Percentiles rank a stretch among this genome's conserved stretches.
Evolutionary conservation across 2,329 filamentous ascomycete genomes (phyloP).

Genomic region (Aspergillus vadensis): DNA sequence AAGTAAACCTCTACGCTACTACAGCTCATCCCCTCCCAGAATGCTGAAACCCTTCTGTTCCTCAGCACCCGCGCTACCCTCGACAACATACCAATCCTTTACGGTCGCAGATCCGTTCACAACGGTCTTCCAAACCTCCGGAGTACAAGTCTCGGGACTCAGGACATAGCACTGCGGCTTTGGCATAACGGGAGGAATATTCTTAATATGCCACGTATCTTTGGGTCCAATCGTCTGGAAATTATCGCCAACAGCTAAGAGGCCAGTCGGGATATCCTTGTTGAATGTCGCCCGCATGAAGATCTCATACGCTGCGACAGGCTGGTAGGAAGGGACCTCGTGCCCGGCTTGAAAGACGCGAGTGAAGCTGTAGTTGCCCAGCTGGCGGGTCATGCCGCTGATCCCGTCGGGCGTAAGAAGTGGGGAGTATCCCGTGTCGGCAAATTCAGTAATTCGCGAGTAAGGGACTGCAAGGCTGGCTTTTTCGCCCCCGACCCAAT

Average conservation of each 20-base stretch:
- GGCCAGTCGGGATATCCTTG: slow-evolving; percentile 3
- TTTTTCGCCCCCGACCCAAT: slow-evolving; percentile 56
- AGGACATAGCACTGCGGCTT: slow-evolving; percentile 4
- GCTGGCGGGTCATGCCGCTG: slow-evolving; percentile 35
- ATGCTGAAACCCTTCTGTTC: neutral
- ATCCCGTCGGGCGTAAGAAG: slow-evolving; percentile 29
- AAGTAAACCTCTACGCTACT: neutral
- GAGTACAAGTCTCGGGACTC: neutral
- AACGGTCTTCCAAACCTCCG: slow-evolving; percentile 1
- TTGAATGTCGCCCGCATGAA: slow-evolving; percentile 1
- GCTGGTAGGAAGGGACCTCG: slow-evolving; percentile 54
- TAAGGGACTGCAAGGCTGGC: slow-evolving; percentile 52
- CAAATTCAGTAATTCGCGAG: slow-evolving; percentile 28
- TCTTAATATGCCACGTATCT: neutral
- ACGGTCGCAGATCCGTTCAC: neutral
- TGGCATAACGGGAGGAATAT: neutral
- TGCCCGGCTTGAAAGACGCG: slow-evolving; percentile 52
- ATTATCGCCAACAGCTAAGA: neutral
- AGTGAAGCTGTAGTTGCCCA: slow-evolving; percentile 37
- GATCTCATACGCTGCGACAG: slow-evolving; percentile 20
- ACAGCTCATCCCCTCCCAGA: neutral
- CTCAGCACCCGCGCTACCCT: neutral
- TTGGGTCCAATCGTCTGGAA: neutral
- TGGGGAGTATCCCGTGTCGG: slow-evolving; percentile 31
- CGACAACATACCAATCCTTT: slow-evolving; percentile 3